phyloP scores from a whole-genome alignment of 2,329 filamentous ascomycete species.

The Stagonosporopsis tanaceti region DNA sequence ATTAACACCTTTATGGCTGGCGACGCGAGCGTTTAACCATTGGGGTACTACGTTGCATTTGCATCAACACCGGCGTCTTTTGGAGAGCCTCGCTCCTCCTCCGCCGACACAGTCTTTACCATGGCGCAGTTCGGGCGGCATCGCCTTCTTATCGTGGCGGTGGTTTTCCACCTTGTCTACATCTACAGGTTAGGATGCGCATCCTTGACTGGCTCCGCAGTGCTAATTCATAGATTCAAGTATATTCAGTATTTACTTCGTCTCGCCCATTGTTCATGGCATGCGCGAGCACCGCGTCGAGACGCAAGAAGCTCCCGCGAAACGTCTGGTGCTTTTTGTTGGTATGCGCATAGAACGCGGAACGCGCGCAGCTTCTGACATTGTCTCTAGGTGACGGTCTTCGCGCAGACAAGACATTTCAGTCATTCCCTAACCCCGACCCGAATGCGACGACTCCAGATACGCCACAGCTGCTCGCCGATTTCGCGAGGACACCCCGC shows the following conservation, averaged over 20 bases:
- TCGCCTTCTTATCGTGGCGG: slow-evolving; percentile 85
- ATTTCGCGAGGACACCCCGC: slow-evolving; percentile 65
- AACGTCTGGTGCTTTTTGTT: slow-evolving; percentile 90
- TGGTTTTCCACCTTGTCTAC: slow-evolving; percentile 93
- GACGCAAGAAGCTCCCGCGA: slow-evolving; percentile 78
- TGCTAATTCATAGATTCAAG: too few relatives aligned
- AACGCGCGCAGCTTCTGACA: background rate
- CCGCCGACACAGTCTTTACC: slow-evolving; percentile 27
- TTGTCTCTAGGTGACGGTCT: slow-evolving; percentile 76
- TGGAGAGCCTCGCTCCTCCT: slow-evolving; percentile 36
- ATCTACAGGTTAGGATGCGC: slow-evolving; percentile 60
- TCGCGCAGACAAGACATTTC: slow-evolving; percentile 96
- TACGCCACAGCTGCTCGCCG: slow-evolving; percentile 10
- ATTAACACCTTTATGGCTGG: slow-evolving; percentile 28
- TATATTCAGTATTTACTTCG: slow-evolving; percentile 97
- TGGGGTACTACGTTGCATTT: slow-evolving; percentile 36
- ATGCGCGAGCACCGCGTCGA: slow-evolving; percentile 84
- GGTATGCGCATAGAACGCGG: slow-evolving; percentile 60
- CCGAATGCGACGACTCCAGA: slow-evolving; percentile 60
- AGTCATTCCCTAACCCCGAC: slow-evolving; percentile 88
- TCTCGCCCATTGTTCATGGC: slow-evolving; percentile 94
- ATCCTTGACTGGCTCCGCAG: too few relatives aligned
- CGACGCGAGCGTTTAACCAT: slow-evolving; percentile 27
- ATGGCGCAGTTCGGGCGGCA: slow-evolving; percentile 71
- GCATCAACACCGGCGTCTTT: slow-evolving; percentile 32